These are phyloP conservation scores for Tieghemostelium lacteum DNA, from an alignment of 78 protist species.

Conservation along the genomic window DNA sequence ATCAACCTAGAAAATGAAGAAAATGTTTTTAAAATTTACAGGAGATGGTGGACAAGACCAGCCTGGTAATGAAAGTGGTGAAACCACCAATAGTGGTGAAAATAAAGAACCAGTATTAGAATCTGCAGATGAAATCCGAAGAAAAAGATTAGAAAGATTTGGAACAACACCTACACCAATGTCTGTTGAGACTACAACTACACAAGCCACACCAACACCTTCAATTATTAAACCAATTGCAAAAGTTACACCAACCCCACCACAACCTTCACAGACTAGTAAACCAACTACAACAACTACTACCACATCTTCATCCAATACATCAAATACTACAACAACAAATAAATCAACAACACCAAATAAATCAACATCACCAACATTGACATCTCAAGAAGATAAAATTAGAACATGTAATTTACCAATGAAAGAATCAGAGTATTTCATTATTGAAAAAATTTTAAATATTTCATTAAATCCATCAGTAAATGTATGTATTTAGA, in stretches of 20 bases:
- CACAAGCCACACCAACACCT: background rate
- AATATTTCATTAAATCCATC: constrained; percentile 31
- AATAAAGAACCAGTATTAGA: background rate
- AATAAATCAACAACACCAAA: background rate
- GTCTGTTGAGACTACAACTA: background rate
- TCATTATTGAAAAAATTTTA: constrained; percentile 39
- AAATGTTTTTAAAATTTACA: constrained; percentile 46
- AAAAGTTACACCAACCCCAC: background rate
- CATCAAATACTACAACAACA: background rate
- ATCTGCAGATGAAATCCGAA: constrained; percentile 44
- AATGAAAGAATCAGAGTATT: constrained; percentile 57
- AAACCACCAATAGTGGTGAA: background rate
- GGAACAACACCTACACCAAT: constrained; percentile 28
- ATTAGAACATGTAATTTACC: constrained; percentile 59
- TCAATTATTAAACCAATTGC: background rate
- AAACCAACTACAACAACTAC: constrained; percentile 1
- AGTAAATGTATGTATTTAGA: constrained; percentile 20
- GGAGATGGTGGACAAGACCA: background rate
- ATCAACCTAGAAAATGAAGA: constrained; percentile 16
- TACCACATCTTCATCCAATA: background rate
- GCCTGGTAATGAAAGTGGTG: background rate
- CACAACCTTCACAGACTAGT: background rate
- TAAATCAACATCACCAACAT: background rate
- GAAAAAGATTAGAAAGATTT: constrained; percentile 68
- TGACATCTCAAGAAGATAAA: background rate